Base-by-base conservation (phyloP, 305 asterid genomes). In the Fraxinus baroniana region DNA sequence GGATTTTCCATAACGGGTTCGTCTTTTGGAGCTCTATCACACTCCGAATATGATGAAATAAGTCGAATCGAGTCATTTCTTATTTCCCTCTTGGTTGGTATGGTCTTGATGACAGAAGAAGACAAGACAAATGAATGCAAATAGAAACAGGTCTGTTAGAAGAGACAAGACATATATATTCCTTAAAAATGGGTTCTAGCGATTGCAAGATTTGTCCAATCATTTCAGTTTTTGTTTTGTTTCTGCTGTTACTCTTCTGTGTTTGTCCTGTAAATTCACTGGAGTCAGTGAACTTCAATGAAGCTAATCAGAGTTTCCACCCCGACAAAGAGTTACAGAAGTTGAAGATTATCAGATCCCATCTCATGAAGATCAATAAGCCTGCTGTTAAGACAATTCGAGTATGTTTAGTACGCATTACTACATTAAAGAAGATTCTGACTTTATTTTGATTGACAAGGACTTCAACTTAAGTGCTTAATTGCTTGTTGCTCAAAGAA, bases 301-400 rank as follows among this genome's bases (percentile, higher is more conserved):
- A 73, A 72, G 77, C 88, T 26, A 81, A 81, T 71, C 97, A 88
- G 72, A 84, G 74, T 44, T 91, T 94, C 79, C 85, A 90, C 74
- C 94, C 97, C 0, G 87, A 86, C 1, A 85, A 92, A 35, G 89
- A 90, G 76, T 44, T 82, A 28, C 83, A 83, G 68, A 92, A 91
- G 85, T 20, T 90, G 83, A 91, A 84, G 83, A 78, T 85, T 77
- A 82, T 92, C 55, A 77, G 87, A 86, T 88, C 90, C 78, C 94
- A 92, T 79, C 90, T 95, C 33, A 85, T 49, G 90, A 94, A 88
- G 70, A 86, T 95, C 83, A 95, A 95, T 57, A 95, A 95, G 78
- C 94, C 94, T 83, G 37, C 92, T 22, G 83, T 92, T 73, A 92
- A 91, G 90, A 90, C 97, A 80, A 88, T 95, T 89, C 90, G 90